Evolutionary conservation across 441 rosid genomes (phyloP).

Genomic region (Adansonia madagascariensis): DNA sequence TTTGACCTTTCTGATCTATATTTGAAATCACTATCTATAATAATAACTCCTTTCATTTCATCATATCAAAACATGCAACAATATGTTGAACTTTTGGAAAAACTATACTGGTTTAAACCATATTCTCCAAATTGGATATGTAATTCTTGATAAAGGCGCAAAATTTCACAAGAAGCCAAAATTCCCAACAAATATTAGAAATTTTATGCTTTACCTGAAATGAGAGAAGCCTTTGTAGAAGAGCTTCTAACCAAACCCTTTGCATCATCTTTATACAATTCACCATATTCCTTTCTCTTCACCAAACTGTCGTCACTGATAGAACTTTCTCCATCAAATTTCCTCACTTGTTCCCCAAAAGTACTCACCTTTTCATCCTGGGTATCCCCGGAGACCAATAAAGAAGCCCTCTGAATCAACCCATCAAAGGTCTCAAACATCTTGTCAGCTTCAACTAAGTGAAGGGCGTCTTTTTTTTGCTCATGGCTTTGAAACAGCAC

Average conservation of each 20-base stretch:
- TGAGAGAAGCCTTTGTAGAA: constrained; percentile 44
- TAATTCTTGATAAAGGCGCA: too few species aligned
- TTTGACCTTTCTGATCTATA: constrained; percentile 19
- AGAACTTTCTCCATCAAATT: constrained; percentile 35
- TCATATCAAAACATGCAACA: background rate
- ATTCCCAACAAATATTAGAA: constrained; percentile 3
- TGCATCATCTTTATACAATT: constrained; percentile 30
- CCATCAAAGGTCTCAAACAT: constrained; percentile 52
- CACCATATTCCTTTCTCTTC: constrained; percentile 36
- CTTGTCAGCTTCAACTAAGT: constrained; percentile 53
- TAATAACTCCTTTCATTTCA: background rate
- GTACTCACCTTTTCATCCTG: constrained; percentile 30
- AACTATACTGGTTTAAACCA: background rate
- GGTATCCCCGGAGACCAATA: constrained; percentile 52
- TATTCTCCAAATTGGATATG: background rate
- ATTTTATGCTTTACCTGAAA: constrained; percentile 41
- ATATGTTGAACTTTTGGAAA: background rate
- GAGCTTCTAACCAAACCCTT: constrained; percentile 43
- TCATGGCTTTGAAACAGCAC: constrained; percentile 53
- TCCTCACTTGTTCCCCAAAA: constrained; percentile 32
- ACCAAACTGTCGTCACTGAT: constrained; percentile 35
- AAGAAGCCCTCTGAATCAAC: constrained; percentile 55
- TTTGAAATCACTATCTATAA: background rate
- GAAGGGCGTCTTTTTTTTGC: constrained; percentile 57
- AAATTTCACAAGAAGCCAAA: background rate